These are phyloP conservation scores for Claviceps capensis DNA, from an alignment of 2,329 filamentous ascomycete species.

Conservation along the genomic window DNA sequence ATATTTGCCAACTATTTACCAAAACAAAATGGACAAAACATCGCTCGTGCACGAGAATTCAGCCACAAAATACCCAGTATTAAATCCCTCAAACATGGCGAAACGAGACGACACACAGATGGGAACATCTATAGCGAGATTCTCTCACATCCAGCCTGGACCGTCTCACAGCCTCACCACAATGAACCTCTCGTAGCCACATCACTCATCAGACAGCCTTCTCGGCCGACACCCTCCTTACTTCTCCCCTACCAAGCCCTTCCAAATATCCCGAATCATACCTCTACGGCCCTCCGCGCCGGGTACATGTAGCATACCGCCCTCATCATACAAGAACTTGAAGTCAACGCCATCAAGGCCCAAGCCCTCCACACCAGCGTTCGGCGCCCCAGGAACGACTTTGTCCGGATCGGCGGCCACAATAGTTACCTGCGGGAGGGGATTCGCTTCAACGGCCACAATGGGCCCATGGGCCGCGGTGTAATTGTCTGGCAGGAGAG, in stretches of 20 bases:
- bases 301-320: constrained; percentile 7
- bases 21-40: too few relatives aligned
- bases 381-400: constrained; percentile 34
- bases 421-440: constrained; percentile 36
- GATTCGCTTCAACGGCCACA: constrained; percentile 27
- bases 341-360: constrained; percentile 42
- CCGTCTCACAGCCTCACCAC: too few relatives aligned
- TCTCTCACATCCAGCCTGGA: too few relatives aligned
- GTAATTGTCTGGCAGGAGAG: constrained; percentile 47
- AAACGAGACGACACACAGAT: too few relatives aligned
- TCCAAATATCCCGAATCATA: constrained; percentile 42
- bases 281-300: constrained; percentile 22
- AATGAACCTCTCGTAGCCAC: too few relatives aligned
- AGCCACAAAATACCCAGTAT: too few relatives aligned
- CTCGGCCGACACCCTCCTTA: constrained; percentile 15
- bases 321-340: constrained; percentile 32
- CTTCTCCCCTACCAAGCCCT: constrained; percentile 43
- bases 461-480: constrained; percentile 29
- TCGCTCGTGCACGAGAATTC: too few relatives aligned
- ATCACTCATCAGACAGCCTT: constrained; percentile 7
- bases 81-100: too few relatives aligned
- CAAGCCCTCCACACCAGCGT: constrained; percentile 46
- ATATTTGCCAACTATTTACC: too few relatives aligned
- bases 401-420: constrained; percentile 42
- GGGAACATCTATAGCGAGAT: too few relatives aligned